Evolutionary conservation across 2,329 filamentous ascomycete species (phyloP), one percentile per base, ranked within the genome.

Genomic region (Fusarium brevicatenulatum): DNA sequence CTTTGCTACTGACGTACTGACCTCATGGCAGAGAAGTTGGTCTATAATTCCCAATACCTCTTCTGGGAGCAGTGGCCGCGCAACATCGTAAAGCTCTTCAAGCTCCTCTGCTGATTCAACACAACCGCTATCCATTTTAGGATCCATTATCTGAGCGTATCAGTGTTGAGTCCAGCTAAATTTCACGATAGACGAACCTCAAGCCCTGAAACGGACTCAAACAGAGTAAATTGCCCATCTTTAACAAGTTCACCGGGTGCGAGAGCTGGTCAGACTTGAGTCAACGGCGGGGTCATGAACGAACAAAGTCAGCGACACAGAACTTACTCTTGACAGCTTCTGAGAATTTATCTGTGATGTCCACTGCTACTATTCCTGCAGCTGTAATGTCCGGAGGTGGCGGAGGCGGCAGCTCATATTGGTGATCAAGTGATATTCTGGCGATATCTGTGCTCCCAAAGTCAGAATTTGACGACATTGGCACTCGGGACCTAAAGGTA

Each of bases 81-180:
- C 85, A 44, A 95, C 89, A 78, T 97, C 92, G 81, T 95, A 97
- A 56, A 93, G 88, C 71, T 95, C 92, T 67, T 97, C 93, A 39
- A 95, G 88, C n/a, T 91, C 90, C 78, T 97, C 94, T 36, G 91
- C 93, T 12, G 92, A 90, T 25, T 90, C 87, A 11, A 97, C 86
- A 73, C 92, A 95, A 34, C 96, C 96, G 79, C 94, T 98, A 82
- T 99, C 96, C 96, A 99, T 99, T 83, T 98, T 99, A 2, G 93
- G 91, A 79, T 99, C 96, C 94, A 98, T 98, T 77, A 99, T 97
- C 96, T 99, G 50, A 37, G 28, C 19, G n/a, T 10, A 34, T 74
- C 40, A 73, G 63, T 23, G 25, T 56, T 28, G 32, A 21, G 8
- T 25, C 15, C 16, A 23, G 21, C 37, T 9, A 11, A 18, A 7